These are phyloP conservation scores for Osmanthus fragrans DNA, from an alignment of 257 asterid genomes.

Conservation along the genomic window DNA sequence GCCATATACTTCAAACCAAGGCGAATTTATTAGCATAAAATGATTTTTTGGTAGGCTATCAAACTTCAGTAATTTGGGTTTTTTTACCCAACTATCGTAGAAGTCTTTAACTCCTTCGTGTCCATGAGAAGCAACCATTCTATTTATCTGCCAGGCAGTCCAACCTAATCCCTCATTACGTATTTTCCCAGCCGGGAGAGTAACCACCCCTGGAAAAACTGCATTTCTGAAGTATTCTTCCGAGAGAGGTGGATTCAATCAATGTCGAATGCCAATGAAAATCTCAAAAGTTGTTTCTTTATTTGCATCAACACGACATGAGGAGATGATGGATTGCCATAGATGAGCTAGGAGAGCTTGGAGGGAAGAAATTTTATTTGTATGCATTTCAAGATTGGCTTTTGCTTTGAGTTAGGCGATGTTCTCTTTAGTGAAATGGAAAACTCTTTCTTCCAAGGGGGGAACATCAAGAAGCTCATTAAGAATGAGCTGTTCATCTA, in stretches of 20 bases:
- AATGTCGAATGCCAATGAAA: slow-evolving; percentile 31
- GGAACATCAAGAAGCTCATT: slow-evolving; percentile 1
- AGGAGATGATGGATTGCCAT: slow-evolving; percentile 42
- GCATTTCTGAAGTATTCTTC: slow-evolving; percentile 57
- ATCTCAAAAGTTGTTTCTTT: slow-evolving; percentile 22
- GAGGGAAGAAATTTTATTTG: slow-evolving; percentile 35
- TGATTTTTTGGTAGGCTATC: slow-evolving; percentile 6
- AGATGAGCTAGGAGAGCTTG: slow-evolving; percentile 54
- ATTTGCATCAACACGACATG: neutral
- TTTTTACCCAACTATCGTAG: slow-evolving; percentile 32
- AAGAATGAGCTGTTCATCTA: neutral
- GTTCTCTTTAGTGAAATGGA: slow-evolving; percentile 23
- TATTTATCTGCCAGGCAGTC: slow-evolving; percentile 46
- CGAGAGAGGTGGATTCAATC: slow-evolving; percentile 39
- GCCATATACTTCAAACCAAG: slow-evolving; percentile 41
- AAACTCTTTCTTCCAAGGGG: slow-evolving; percentile 20
- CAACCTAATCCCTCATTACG: slow-evolving; percentile 40
- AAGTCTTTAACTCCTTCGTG: slow-evolving; percentile 25
- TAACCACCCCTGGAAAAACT: slow-evolving; percentile 20
- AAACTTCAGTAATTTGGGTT: slow-evolving; percentile 24
- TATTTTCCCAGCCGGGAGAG: slow-evolving; percentile 25
- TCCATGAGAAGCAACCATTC: slow-evolving; percentile 19
- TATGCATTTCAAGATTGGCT: slow-evolving; percentile 30
- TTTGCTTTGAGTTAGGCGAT: slow-evolving; percentile 26
- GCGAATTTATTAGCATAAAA: slow-evolving; percentile 39